Evolutionary conservation across 192 early-diverging fungal genomes (phyloP).

Genomic region (Allomyces macrogynus): DNA sequence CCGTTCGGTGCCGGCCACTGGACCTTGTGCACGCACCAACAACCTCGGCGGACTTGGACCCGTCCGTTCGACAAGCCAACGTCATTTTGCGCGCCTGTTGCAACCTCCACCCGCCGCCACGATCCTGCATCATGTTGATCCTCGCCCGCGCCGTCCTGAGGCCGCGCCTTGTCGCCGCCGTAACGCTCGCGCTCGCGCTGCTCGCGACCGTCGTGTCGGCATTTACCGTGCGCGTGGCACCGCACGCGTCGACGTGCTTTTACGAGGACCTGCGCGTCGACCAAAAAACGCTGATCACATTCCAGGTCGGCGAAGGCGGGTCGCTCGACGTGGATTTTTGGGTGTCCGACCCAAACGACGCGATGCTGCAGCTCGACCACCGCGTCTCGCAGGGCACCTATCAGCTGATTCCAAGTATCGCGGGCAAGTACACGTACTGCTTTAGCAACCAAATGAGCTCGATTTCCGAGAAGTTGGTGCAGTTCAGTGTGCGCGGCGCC

Average conservation of each 20-base stretch:
- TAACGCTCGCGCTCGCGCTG: not conserved
- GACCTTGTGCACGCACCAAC: too few species aligned
- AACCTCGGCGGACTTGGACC: too few species aligned
- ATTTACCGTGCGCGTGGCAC: not conserved
- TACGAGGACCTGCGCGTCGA: not conserved
- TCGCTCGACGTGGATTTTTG: not conserved
- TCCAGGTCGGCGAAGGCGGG: not conserved
- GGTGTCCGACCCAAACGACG: constrained; percentile 7
- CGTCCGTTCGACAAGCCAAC: too few species aligned
- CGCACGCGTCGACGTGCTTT: not conserved
- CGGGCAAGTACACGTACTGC: constrained; percentile 49
- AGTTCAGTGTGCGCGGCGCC: constrained; percentile 32
- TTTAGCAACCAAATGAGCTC: constrained; percentile 55
- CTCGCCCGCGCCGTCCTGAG: too few species aligned
- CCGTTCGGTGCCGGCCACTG: too few species aligned
- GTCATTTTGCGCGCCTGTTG: too few species aligned
- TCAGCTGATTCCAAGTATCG: constrained; percentile 19
- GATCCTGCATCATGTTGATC: too few species aligned
- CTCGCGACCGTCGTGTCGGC: not conserved
- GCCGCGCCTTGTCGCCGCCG: too few species aligned
- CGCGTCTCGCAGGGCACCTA: constrained; percentile 8
- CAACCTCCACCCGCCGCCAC: too few species aligned
- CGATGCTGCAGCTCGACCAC: constrained; percentile 8
- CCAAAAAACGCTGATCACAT: not conserved
- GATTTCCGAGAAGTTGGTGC: constrained; percentile 30